These are phyloP conservation scores for Paragyromitra xinjiangensis DNA, from an alignment of 495 filamentous ascomycete species.

Conservation along the genomic window DNA sequence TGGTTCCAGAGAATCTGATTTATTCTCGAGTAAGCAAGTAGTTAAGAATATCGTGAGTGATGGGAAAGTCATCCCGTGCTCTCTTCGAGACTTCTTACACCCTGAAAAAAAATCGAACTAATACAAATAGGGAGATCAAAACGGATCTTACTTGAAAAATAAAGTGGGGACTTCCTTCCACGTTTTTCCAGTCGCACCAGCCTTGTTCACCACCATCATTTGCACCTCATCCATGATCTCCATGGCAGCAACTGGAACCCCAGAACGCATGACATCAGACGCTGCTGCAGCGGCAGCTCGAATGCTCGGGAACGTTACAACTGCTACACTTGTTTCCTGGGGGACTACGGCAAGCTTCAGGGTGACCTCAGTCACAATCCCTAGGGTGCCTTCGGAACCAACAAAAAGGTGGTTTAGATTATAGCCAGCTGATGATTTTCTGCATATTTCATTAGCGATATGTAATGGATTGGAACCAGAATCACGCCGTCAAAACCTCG, in stretches of 20 bases:
- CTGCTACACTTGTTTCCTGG: constrained; percentile 76
- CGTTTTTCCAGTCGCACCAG: constrained; percentile 71
- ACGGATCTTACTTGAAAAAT: constrained; percentile 71
- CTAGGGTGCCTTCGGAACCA: constrained; percentile 80
- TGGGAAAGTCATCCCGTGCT: not conserved
- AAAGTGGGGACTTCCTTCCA: constrained; percentile 82
- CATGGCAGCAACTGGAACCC: constrained; percentile 78
- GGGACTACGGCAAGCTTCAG: constrained; percentile 79
- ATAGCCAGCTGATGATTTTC: constrained; percentile 83
- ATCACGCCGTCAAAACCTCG: not conserved
- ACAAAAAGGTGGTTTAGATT: constrained; percentile 80
- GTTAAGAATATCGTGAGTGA: not conserved
- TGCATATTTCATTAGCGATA: constrained; percentile 31
- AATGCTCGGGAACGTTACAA: constrained; percentile 77
- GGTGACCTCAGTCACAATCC: constrained; percentile 78
- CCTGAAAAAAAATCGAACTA: not conserved
- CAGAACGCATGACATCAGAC: constrained; percentile 73
- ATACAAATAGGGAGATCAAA: not conserved
- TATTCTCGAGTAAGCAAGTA: constrained; percentile 24
- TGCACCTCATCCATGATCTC: constrained; percentile 86
- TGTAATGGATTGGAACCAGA: not conserved
- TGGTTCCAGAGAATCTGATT: constrained; percentile 72
- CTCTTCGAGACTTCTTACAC: not conserved
- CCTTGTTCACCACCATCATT: constrained; percentile 79
- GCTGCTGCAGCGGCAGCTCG: constrained; percentile 76